phyloP scores from a whole-genome alignment of 2,329 filamentous ascomycete genomes.

The Penicillium sp. region DNA sequence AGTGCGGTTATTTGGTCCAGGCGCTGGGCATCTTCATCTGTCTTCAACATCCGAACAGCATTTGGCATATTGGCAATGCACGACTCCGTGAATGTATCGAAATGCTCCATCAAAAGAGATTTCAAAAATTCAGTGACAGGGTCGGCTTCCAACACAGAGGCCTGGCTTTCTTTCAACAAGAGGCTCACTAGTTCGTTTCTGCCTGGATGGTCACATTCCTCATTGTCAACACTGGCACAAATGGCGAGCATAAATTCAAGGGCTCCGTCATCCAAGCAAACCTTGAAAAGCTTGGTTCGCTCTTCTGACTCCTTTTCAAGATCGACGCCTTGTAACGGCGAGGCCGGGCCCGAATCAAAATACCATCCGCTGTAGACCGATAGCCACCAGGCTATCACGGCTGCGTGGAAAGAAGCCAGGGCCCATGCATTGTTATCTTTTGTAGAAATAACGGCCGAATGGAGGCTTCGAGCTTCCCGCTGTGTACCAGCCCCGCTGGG shows the following conservation, averaged over 20 bases:
- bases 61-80: conserved; percentile 96
- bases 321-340: conserved; percentile 59
- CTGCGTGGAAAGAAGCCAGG: conserved; percentile 71
- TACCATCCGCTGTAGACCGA: conserved; percentile 91
- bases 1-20: conserved; percentile 44
- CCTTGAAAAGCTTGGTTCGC: conserved; percentile 68
- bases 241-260: conserved; percentile 88
- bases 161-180: conserved; percentile 73
- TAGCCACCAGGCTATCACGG: conserved; percentile 79
- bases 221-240: conserved; percentile 72
- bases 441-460: conserved; percentile 63
- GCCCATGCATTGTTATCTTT: conserved; percentile 68
- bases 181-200: conserved; percentile 77
- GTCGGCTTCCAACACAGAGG: conserved; percentile 63
- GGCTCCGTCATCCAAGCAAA: conserved; percentile 79
- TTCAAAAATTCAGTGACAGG: conserved; percentile 71
- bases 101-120: conserved; percentile 67
- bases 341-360: conserved; percentile 64
- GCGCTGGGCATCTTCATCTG: conserved; percentile 81
- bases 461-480: conserved; percentile 65
- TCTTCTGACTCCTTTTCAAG: conserved; percentile 64
- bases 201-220: conserved; percentile 84
- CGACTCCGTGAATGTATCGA: conserved; percentile 84
- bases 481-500: conserved; percentile 66
- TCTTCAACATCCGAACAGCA: conserved; percentile 76